phyloP scores from a whole-genome alignment of 2,329 filamentous ascomycete genomes.

The Fusarium keratoplasticum region DNA sequence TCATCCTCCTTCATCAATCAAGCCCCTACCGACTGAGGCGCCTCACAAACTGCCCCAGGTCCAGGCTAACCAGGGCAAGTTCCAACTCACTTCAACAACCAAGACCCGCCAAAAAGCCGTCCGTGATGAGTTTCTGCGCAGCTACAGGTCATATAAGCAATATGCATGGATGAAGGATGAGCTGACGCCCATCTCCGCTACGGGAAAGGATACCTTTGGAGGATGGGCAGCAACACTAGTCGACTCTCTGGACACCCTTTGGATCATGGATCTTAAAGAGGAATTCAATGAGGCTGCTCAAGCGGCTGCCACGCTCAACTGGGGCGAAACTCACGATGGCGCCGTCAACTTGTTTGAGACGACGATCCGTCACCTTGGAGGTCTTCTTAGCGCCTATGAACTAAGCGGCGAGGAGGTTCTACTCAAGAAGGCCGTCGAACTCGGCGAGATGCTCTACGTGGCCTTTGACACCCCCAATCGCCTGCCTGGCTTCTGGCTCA shows the following conservation, averaged over 20 bases:
- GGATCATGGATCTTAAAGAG: conserved; percentile 69
- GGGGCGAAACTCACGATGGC: conserved; percentile 56
- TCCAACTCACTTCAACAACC: conserved; percentile 24
- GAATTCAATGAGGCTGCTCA: conserved; percentile 67
- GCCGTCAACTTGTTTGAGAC: conserved; percentile 67
- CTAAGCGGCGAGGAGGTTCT: conserved; percentile 58
- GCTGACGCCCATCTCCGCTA: conserved; percentile 60
- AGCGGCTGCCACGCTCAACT: conserved; percentile 63
- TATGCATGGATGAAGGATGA: conserved; percentile 67
- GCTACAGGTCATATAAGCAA: conserved; percentile 64
- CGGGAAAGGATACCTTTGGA: conserved; percentile 61
- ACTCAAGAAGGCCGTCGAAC: conserved; percentile 61
- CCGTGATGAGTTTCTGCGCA: conserved; percentile 54
- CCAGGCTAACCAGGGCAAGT: conserved; percentile 44
- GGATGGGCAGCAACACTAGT: conserved; percentile 71
- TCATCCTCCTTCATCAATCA: conserved; percentile 48
- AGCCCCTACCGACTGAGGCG: conserved; percentile 44
- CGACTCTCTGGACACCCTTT: conserved; percentile 70
- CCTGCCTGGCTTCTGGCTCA: conserved; percentile 60
- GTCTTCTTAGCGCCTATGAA: conserved; percentile 63
- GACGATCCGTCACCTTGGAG: conserved; percentile 65
- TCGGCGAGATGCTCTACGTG: conserved; percentile 66
- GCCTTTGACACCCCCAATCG: conserved; percentile 67
- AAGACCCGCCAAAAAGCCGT: conserved; percentile 53
- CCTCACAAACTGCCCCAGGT: conserved; percentile 45